Evolutionary conservation across 176 grass and related monocot species (phyloP).

Genomic region (Aegilops tauschii): DNA sequence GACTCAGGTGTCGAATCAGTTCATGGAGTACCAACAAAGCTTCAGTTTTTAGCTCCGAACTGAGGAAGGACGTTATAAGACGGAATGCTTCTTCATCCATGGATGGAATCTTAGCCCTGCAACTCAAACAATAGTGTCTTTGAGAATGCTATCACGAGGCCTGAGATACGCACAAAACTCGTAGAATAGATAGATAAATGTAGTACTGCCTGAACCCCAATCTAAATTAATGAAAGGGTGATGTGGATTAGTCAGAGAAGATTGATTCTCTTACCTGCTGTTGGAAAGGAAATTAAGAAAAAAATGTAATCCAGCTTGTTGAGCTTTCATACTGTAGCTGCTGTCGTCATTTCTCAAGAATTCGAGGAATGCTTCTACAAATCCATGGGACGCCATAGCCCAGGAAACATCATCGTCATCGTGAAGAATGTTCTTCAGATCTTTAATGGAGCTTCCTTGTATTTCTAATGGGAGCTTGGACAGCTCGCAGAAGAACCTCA

Average conservation of each 20-base stretch:
- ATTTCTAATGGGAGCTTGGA: slow-evolving; percentile 65
- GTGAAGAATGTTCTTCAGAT: slow-evolving; percentile 66
- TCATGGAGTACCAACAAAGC: slow-evolving; percentile 59
- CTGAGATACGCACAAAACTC: not conserved
- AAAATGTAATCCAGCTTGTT: slow-evolving; percentile 56
- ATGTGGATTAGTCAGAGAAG: slow-evolving; percentile 3
- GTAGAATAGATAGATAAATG: not conserved
- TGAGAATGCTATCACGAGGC: not conserved
- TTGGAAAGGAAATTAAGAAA: slow-evolving; percentile 64
- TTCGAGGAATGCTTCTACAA: slow-evolving; percentile 73
- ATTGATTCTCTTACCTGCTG: slow-evolving; percentile 51
- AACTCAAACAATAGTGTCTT: slow-evolving; percentile 7
- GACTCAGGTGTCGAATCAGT: slow-evolving; percentile 39
- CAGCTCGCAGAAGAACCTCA: slow-evolving; percentile 63
- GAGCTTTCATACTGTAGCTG: slow-evolving; percentile 40
- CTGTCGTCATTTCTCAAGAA: slow-evolving; percentile 58
- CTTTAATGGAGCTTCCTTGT: slow-evolving; percentile 59
- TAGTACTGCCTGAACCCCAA: not conserved
- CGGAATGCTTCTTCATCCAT: slow-evolving; percentile 52
- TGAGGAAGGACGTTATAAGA: slow-evolving; percentile 60
- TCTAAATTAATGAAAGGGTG: not conserved
- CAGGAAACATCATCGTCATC: slow-evolving; percentile 55
- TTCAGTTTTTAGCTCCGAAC: slow-evolving; percentile 54
- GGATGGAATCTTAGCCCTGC: slow-evolving; percentile 51
- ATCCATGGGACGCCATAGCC: slow-evolving; percentile 72